These are phyloP conservation scores for Volvariella surrecta DNA, from an alignment of 1,284 basidiomycete species.

Conservation along the genomic window DNA sequence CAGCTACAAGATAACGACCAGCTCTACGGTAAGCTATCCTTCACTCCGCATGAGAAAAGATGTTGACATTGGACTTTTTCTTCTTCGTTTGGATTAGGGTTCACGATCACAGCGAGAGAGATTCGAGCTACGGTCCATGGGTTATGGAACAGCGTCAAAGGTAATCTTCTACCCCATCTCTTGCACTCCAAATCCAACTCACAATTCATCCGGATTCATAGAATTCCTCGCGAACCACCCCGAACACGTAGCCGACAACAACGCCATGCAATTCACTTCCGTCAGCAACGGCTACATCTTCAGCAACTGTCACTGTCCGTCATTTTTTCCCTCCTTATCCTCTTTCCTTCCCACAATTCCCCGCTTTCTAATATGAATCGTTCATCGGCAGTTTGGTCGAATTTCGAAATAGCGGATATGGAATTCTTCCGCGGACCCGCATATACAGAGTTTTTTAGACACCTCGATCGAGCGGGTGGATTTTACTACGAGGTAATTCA, in stretches of 20 bases:
- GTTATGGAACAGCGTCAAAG: conserved; percentile 18
- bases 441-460: conserved; percentile 71
- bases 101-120: not conserved
- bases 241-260: conserved; percentile 52
- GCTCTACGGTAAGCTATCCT: not conserved
- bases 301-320: conserved; percentile 72
- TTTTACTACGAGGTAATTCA: conserved; percentile 65
- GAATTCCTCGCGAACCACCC: conserved; percentile 35
- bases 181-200: not conserved
- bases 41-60: not conserved
- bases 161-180: conserved; percentile 8
- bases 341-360: not conserved
- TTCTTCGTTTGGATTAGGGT: not conserved
- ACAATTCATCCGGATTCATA: conserved; percentile 6
- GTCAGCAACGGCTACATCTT: conserved; percentile 58
- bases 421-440: conserved; percentile 70
- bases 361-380: not conserved
- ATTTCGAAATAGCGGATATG: conserved; percentile 78
- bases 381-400: conserved; percentile 53
- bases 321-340: conserved; percentile 3
- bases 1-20: not conserved
- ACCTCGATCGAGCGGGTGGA: conserved; percentile 68
- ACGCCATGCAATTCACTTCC: conserved; percentile 61
- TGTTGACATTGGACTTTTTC: too few relatives aligned
- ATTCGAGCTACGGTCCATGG: conserved; percentile 7